phyloP scores from a whole-genome alignment of 257 asterid species.

The Nicotiana knightiana region DNA sequence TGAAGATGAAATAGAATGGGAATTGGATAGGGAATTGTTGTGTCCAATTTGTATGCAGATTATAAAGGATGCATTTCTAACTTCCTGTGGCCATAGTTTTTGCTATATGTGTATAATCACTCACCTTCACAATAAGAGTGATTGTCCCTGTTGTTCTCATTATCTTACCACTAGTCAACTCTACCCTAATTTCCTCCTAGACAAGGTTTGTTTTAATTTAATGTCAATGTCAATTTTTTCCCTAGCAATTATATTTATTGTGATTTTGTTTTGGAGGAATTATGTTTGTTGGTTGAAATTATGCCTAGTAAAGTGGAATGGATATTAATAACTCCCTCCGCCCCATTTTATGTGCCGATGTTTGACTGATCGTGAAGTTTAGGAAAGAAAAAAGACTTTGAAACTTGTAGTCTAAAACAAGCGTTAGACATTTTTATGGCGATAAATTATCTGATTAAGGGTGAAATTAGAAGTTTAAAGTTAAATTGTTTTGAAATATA shows the following conservation, averaged over 20 bases:
- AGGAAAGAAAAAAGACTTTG: no score
- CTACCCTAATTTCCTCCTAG: slow-evolving; percentile 75
- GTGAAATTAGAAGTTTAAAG: no score
- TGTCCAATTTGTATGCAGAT: slow-evolving; percentile 84
- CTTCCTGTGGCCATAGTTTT: slow-evolving; percentile 81
- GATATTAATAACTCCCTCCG: background rate
- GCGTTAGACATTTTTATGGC: no score
- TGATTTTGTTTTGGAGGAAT: background rate
- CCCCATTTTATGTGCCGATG: no score
- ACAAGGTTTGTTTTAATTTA: slow-evolving; percentile 43
- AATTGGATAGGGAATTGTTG: slow-evolving; percentile 47
- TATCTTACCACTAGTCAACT: slow-evolving; percentile 62
- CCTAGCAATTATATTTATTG: background rate
- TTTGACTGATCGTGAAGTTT: no score
- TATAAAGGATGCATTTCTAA: slow-evolving; percentile 62
- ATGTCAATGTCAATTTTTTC: background rate
- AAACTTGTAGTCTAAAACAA: no score
- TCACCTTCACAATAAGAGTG: slow-evolving; percentile 75
- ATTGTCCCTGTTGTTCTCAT: slow-evolving; percentile 70
- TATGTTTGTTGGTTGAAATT: background rate
- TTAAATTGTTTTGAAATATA: no score
- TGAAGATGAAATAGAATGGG: slow-evolving; percentile 13
- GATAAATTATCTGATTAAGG: no score
- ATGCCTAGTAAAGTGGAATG: background rate
- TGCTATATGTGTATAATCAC: slow-evolving; percentile 85